phyloP scores from a whole-genome alignment of 768 basidiomycete species.

The Tulasnella sp. region DNA sequence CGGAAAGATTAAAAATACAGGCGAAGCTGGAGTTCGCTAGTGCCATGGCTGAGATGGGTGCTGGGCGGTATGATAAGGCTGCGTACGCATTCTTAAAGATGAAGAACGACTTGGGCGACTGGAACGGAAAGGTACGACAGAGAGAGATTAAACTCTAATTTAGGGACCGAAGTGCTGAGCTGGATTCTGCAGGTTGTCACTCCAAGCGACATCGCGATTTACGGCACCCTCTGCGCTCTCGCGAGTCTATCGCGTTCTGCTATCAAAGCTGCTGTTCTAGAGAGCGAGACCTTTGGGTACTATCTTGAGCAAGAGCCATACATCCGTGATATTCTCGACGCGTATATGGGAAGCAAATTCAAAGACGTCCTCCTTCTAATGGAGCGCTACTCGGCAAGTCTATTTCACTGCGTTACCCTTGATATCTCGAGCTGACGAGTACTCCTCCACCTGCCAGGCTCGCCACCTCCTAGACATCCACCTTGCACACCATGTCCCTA shows the following conservation, averaged over 20 bases:
- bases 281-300: conserved; percentile 59
- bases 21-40: conserved; percentile 75
- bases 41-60: conserved; percentile 66
- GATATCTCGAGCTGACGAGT: conserved; percentile 18
- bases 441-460: conserved; percentile 39
- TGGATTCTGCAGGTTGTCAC: conserved; percentile 52
- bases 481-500: conserved; percentile 56
- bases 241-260: conserved; percentile 62
- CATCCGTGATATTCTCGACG: conserved; percentile 73
- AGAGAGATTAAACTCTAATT: background rate
- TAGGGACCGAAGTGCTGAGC: background rate
- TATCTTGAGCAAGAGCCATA: conserved; percentile 85
- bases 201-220: conserved; percentile 77
- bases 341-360: conserved; percentile 83
- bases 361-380: conserved; percentile 71
- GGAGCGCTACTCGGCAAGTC: conserved; percentile 55
- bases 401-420: background rate
- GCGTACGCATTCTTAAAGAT: conserved; percentile 64
- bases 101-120: conserved; percentile 66
- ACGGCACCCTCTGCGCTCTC: conserved; percentile 75
- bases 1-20: conserved; percentile 58
- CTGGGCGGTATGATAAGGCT: conserved; percentile 70
- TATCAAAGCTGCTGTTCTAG: conserved; percentile 55
- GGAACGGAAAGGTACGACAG: conserved; percentile 56
- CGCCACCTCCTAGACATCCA: conserved; percentile 74